phyloP scores from a whole-genome alignment of 768 basidiomycete genomes.

The Tulasnella sp. region DNA sequence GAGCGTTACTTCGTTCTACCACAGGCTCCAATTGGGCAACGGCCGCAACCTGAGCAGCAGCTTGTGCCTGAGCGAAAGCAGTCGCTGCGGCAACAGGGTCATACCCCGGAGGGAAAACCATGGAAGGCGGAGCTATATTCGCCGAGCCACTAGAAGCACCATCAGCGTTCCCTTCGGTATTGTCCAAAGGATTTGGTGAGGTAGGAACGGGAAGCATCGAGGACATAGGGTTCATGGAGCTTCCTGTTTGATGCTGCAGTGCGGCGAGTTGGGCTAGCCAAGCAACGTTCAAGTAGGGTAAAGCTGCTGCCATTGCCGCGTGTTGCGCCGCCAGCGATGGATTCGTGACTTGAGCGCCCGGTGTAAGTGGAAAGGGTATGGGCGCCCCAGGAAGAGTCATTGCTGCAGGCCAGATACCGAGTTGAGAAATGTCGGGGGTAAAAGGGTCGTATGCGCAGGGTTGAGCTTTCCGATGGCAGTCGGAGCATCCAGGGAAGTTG shows the following conservation, averaged over 20 bases:
- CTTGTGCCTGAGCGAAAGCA: conserved; percentile 3
- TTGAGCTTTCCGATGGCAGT: background rate
- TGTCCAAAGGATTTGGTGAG: too few species aligned
- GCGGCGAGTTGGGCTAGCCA: conserved; percentile 7
- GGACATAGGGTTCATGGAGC: conserved; percentile 1
- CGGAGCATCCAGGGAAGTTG: background rate
- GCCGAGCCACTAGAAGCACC: background rate
- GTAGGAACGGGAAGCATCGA: background rate
- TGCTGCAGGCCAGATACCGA: conserved; percentile 7
- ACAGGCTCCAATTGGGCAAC: background rate
- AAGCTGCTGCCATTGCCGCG: background rate
- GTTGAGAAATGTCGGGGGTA: background rate
- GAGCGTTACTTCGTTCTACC: background rate
- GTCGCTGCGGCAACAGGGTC: background rate
- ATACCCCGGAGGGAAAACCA: background rate
- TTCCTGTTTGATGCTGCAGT: background rate
- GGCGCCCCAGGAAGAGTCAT: background rate
- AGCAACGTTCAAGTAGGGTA: conserved; percentile 5
- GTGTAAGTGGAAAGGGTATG: background rate
- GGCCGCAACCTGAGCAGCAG: background rate
- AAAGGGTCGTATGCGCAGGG: conserved; percentile 10
- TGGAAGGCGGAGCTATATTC: background rate
- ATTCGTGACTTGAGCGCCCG: background rate
- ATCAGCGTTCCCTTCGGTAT: background rate
- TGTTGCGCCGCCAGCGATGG: background rate